Evolutionary conservation across 2,329 filamentous ascomycete species (phyloP).

Genomic region (Verticillium nubilum): DNA sequence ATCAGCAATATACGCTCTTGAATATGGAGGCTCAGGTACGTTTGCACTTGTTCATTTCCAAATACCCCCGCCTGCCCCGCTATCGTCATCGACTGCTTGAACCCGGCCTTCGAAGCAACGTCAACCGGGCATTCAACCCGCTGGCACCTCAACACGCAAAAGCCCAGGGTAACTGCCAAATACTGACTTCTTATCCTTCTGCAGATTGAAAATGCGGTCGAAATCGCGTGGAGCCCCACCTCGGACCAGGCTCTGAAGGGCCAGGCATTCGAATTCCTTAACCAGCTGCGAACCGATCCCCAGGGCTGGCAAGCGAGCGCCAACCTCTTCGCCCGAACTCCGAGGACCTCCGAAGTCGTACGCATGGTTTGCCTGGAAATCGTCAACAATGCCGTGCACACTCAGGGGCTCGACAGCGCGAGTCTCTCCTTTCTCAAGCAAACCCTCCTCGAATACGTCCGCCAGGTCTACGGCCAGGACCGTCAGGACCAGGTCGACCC

Average conservation of each 20-base stretch:
- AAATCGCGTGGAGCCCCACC: conserved; percentile 81
- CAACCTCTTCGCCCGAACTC: conserved; percentile 73
- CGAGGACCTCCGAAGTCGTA: conserved; percentile 73
- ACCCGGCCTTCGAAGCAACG: neutral
- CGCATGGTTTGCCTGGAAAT: conserved; percentile 88
- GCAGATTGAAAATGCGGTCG: conserved; percentile 90
- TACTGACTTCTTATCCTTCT: conserved; percentile 10
- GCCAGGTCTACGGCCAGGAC: conserved; percentile 63
- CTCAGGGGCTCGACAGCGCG: conserved; percentile 66
- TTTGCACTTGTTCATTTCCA: conserved; percentile 4
- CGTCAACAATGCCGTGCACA: conserved; percentile 85
- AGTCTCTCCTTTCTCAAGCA: conserved; percentile 74
- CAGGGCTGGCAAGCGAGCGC: conserved; percentile 90
- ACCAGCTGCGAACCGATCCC: conserved; percentile 73
- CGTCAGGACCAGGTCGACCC: conserved; percentile 60
- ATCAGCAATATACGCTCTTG: conserved; percentile 11
- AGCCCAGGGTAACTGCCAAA: neutral
- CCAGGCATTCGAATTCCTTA: conserved; percentile 77
- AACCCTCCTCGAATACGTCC: conserved; percentile 74
- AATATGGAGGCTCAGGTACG: conserved; percentile 45
- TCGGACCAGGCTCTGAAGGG: conserved; percentile 70
- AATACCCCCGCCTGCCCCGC: conserved; percentile 18
- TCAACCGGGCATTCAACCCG: neutral
- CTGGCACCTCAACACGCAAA: conserved; percentile 1
- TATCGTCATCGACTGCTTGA: conserved; percentile 13